Percentiles rank a stretch among this genome's conserved stretches.
Evolutionary conservation across 78 protist species (phyloP).

Genomic region (slime mould (Dictyostelium discoideum)): DNA sequence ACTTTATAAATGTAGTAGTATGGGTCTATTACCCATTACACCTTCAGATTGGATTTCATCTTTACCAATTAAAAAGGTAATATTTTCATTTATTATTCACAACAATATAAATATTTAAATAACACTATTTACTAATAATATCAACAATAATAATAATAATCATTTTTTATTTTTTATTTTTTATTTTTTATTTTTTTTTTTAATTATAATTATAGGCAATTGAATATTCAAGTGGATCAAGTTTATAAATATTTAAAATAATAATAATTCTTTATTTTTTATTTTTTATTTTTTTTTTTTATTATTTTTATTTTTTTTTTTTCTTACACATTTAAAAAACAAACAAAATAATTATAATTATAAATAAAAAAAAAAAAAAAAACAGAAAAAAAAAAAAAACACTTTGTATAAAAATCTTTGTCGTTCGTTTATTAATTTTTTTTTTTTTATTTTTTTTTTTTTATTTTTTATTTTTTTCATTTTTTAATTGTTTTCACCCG

Average conservation of each 20-base stretch:
- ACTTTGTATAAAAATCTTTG: not conserved
- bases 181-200: not conserved
- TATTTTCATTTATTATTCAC: no score
- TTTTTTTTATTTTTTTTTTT: no score
- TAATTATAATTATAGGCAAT: not conserved
- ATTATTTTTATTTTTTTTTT: no score
- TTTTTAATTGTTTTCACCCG: not conserved
- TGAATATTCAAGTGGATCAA: constrained; percentile 32
- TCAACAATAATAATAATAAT: no score
- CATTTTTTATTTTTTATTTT: not conserved
- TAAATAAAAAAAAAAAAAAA: no score
- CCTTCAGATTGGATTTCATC: constrained; percentile 80
- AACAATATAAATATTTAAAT: no score
- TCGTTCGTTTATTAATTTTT: not conserved
- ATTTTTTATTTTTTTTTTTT: not conserved
- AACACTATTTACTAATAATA: not conserved
- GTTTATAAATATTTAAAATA: not conserved
- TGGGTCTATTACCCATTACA: constrained; percentile 81
- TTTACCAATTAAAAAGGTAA: constrained; percentile 71
- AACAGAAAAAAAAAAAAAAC: no score
- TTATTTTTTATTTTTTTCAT: no score
- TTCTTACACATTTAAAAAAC: not conserved
- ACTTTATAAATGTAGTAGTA: constrained; percentile 74
- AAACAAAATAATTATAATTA: not conserved
- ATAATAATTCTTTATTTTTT: not conserved